These are phyloP conservation scores for Hypoxylon sp. DNA, from an alignment of 2,329 filamentous ascomycete species.

Conservation along the genomic window DNA sequence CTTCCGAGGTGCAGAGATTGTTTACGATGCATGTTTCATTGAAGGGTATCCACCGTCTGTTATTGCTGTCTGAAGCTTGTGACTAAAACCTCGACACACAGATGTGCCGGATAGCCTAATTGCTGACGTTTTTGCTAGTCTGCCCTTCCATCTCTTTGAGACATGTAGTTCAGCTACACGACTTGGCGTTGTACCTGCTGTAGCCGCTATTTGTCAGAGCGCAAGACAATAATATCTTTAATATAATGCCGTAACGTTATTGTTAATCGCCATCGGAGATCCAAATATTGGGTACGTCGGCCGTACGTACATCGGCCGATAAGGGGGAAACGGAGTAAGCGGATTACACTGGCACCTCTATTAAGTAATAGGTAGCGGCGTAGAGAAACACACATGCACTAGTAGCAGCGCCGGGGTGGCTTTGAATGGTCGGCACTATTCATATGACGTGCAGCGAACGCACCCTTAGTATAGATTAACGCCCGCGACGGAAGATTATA, in stretches of 20 bases:
- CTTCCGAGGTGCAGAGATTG: not conserved
- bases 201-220: conserved; percentile 35
- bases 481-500: conserved; percentile 15
- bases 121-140: conserved; percentile 21
- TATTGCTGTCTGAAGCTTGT: conserved; percentile 34
- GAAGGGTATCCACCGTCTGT: conserved; percentile 12
- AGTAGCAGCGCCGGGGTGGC: conserved; percentile 20
- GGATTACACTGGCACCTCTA: conserved; percentile 10
- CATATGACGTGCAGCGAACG: conserved; percentile 29
- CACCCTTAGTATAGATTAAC: conserved; percentile 19
- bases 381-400: conserved; percentile 25
- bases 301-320: conserved; percentile 33
- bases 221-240: conserved; percentile 36
- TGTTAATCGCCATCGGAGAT: conserved; percentile 27
- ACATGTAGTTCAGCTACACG: conserved; percentile 44
- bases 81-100: conserved; percentile 31
- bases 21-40: conserved; percentile 24
- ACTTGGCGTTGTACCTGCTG: conserved; percentile 27
- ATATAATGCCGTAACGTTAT: conserved; percentile 11
- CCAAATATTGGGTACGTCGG: conserved; percentile 23
- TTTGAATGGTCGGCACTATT: conserved; percentile 15
- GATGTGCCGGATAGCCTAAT: conserved; percentile 17
- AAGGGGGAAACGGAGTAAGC: conserved; percentile 26
- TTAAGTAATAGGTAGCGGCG: conserved; percentile 8
- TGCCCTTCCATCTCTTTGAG: conserved; percentile 43